These are phyloP conservation scores for Emergomyces orientalis DNA, from an alignment of 2,329 filamentous ascomycete genomes.

Conservation along the genomic window DNA sequence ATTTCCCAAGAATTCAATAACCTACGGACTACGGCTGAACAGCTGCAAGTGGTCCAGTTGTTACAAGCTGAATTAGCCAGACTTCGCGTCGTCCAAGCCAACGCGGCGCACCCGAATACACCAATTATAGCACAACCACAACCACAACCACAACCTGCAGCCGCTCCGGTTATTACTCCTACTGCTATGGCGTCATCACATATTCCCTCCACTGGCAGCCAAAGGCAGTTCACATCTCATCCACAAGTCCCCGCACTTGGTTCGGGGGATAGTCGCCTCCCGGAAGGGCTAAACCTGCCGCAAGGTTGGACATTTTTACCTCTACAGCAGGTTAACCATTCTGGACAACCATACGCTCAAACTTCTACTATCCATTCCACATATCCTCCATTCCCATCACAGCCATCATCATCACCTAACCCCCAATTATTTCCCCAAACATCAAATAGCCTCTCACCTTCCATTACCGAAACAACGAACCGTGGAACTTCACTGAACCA, in stretches of 20 bases:
- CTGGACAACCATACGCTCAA: not conserved
- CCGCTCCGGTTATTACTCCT: conserved; percentile 7
- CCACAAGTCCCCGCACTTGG: conserved; percentile 26
- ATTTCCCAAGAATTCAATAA: conserved; percentile 57
- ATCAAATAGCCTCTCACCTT: not conserved
- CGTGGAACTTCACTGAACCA: not conserved
- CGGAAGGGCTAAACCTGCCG: conserved; percentile 44
- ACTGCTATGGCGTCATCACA: conserved; percentile 12
- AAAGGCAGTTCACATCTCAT: conserved; percentile 25
- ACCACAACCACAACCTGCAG: conserved; percentile 4
- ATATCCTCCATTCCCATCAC: not conserved
- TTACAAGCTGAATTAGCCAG: conserved; percentile 59
- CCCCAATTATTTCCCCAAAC: not conserved
- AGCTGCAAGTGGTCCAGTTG: conserved; percentile 58
- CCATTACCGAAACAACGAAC: not conserved
- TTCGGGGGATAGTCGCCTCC: conserved; percentile 40
- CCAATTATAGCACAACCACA: conserved; percentile 3
- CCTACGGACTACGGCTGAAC: conserved; percentile 55
- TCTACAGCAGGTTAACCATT: conserved; percentile 28
- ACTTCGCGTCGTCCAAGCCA: conserved; percentile 46
- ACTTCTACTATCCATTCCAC: not conserved
- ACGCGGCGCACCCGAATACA: conserved; percentile 11
- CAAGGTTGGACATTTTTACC: conserved; percentile 45
- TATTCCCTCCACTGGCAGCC: conserved; percentile 15
- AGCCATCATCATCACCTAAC: not conserved